Conservation (phyloP, 805 yeast species). For the Maudiozyma barnettii region DNA sequence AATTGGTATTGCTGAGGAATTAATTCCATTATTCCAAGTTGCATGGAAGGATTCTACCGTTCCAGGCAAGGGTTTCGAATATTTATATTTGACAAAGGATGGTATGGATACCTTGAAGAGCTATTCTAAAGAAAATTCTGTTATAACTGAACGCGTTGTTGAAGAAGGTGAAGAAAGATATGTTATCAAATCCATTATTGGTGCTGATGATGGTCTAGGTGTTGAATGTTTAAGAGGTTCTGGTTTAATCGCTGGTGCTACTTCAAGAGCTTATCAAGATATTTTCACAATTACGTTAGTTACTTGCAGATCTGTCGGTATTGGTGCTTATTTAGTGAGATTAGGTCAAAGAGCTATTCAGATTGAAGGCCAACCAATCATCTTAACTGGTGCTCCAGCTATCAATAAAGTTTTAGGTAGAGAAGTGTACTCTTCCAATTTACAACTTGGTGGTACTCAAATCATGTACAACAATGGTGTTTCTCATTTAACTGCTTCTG, state of each 20-base stretch:
- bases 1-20: conserved; percentile 95
- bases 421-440: conserved; percentile 92
- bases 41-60: conserved; percentile 78
- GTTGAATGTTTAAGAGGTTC: conserved; percentile 98
- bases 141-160: conserved; percentile 67
- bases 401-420: conserved; percentile 93
- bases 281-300: conserved; percentile 96
- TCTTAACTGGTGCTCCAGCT: conserved; percentile 98
- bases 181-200: conserved; percentile 76
- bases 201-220: conserved; percentile 94
- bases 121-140: conserved; percentile 50
- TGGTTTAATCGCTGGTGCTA: conserved; percentile 97
- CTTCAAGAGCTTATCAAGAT: conserved; percentile 94
- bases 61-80: conserved; percentile 81
- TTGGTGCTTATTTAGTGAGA: conserved; percentile 97
- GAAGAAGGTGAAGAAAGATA: conserved; percentile 79
- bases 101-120: conserved; percentile 48
- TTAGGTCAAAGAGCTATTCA: conserved; percentile 98
- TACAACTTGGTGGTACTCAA: conserved; percentile 98
- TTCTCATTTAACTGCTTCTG: conserved; percentile 92
- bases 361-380: conserved; percentile 97
- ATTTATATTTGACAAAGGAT: conserved; percentile 71
- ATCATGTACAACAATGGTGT: conserved; percentile 98
- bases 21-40: conserved; percentile 79
- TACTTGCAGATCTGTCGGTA: conserved; percentile 99